Percentiles rank a stretch among this genome's conserved stretches.
These are phyloP conservation scores for Prunus campanulata DNA, from an alignment of 306 rosid genomes.

Conservation along the genomic window DNA sequence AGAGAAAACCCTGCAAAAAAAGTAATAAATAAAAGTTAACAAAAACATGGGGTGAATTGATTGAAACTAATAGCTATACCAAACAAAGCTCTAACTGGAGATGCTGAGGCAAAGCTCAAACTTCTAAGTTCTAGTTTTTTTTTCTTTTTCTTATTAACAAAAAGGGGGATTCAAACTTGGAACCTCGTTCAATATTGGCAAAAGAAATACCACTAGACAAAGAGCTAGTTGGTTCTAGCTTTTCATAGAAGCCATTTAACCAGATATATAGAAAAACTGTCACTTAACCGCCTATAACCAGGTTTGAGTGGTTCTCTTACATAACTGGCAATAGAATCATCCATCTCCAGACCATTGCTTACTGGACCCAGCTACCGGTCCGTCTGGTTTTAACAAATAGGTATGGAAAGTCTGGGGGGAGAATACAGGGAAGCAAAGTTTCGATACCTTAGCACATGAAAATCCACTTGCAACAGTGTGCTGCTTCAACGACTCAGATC, in stretches of 20 bases:
- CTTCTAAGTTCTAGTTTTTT: background rate
- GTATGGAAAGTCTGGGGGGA: background rate
- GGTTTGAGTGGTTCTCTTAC: background rate
- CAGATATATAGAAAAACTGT: background rate
- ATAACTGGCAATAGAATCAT: background rate
- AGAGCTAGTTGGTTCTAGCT: background rate
- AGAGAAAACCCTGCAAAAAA: constrained; percentile 57
- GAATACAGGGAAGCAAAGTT: background rate
- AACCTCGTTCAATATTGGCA: background rate
- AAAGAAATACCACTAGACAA: background rate
- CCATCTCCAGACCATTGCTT: constrained; percentile 6
- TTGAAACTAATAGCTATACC: constrained; percentile 11
- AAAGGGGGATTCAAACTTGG: background rate
- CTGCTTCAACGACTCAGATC: constrained; percentile 62
- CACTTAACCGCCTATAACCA: background rate
- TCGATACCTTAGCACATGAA: constrained; percentile 75
- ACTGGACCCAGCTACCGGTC: background rate
- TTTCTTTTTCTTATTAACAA: background rate
- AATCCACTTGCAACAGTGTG: constrained; percentile 70
- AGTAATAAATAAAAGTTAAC: background rate
- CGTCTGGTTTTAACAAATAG: background rate
- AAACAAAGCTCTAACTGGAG: constrained; percentile 1
- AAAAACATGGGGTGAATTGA: background rate
- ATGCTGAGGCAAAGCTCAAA: background rate
- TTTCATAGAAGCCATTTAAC: background rate